Conservation (phyloP, 1,284 basidiomycete genomes). For the Austroboletus novae-zelandiae region DNA sequence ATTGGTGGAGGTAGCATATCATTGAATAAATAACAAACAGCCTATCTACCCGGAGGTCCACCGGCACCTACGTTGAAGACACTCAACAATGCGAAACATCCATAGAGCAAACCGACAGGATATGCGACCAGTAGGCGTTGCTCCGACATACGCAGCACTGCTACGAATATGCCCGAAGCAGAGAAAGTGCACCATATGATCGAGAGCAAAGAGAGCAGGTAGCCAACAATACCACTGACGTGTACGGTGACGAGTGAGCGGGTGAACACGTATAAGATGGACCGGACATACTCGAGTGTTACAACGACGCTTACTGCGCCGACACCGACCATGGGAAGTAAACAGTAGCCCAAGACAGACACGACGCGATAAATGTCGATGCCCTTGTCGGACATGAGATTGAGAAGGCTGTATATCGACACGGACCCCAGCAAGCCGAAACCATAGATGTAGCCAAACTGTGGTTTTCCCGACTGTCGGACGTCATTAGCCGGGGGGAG, state of each 20-base stretch:
- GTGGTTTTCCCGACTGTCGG: conserved; percentile 90
- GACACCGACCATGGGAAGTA: conserved; percentile 96
- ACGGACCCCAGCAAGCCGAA: conserved; percentile 91
- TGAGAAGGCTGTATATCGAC: conserved; percentile 95
- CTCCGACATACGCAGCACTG: conserved; percentile 90
- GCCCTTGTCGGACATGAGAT: conserved; percentile 94
- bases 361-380: conserved; percentile 97
- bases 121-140: conserved; percentile 93
- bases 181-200: conserved; percentile 96
- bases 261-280: neutral
- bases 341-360: conserved; percentile 95
- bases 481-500: neutral
- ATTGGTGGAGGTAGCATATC: neutral
- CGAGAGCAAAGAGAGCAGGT: conserved; percentile 74
- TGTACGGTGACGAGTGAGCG: conserved; percentile 11
- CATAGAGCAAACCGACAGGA: conserved; percentile 88
- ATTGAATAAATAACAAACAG: conserved; percentile 11
- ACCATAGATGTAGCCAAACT: conserved; percentile 99
- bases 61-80: conserved; percentile 63
- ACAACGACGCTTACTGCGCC: conserved; percentile 87
- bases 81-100: conserved; percentile 88
- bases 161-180: conserved; percentile 91
- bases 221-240: conserved; percentile 75
- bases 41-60: conserved; percentile 29
- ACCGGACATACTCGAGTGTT: conserved; percentile 76